phyloP scores from a whole-genome alignment of 2,329 filamentous ascomycete species.

The Beauveria asiatica region DNA sequence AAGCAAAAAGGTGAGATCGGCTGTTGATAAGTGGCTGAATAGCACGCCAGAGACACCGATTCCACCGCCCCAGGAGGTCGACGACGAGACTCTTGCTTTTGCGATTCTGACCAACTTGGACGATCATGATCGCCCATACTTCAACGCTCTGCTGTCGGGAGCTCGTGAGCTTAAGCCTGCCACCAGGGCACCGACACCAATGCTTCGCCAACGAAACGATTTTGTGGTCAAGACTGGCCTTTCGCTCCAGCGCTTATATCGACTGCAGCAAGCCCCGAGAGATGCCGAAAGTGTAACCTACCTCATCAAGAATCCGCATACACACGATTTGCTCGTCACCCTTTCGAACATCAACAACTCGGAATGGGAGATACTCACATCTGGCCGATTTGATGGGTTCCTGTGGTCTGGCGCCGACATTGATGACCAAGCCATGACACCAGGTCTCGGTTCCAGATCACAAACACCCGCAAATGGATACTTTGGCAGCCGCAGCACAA shows the following conservation, averaged over 20 bases:
- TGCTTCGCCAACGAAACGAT: constrained; percentile 57
- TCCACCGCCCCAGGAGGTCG: constrained; percentile 77
- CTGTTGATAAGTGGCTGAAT: constrained; percentile 83
- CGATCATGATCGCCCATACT: constrained; percentile 65
- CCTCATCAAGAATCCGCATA: constrained; percentile 69
- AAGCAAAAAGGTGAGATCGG: constrained; percentile 84
- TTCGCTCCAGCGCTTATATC: constrained; percentile 78
- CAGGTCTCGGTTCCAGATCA: constrained; percentile 42
- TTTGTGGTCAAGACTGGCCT: constrained; percentile 67
- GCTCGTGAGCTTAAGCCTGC: constrained; percentile 47
- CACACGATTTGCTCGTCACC: constrained; percentile 82
- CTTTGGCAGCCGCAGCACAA: constrained; percentile 26
- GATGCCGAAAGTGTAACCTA: constrained; percentile 83
- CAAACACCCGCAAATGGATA: constrained; percentile 45
- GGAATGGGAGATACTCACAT: constrained; percentile 96
- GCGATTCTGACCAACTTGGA: constrained; percentile 85
- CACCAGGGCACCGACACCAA: constrained; percentile 60
- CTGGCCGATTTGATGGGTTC: constrained; percentile 91
- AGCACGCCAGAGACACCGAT: constrained; percentile 66
- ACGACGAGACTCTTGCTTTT: constrained; percentile 89
- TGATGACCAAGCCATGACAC: constrained; percentile 31
- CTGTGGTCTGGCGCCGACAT: constrained; percentile 82
- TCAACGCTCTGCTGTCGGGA: constrained; percentile 68
- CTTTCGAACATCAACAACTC: constrained; percentile 78
- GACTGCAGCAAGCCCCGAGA: constrained; percentile 62